Evolutionary conservation across 78 protist genomes (phyloP).

Genomic region (Pelomyxa schiedti): DNA sequence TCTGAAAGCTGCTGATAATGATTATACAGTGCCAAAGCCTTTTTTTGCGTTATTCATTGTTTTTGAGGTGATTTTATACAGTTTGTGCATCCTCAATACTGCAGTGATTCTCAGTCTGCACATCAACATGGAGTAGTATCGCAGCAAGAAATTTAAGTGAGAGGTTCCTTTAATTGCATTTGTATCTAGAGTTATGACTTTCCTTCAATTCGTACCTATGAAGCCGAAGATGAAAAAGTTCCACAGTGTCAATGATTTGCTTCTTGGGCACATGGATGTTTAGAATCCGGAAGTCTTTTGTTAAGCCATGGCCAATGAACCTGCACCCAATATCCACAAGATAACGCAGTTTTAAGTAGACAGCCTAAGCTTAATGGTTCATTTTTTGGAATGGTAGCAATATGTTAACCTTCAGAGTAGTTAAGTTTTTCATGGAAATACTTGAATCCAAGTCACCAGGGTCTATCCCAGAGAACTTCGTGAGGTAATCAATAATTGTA

Average conservation of each 20-base stretch:
- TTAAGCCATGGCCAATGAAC: conserved; percentile 81
- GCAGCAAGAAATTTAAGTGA: too few relatives aligned
- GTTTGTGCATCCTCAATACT: too few relatives aligned
- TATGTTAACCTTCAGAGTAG: conserved; percentile 57
- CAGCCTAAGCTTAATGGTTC: conserved; percentile 3
- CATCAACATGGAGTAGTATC: too few relatives aligned
- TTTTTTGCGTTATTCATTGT: too few relatives aligned
- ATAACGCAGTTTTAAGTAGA: conserved; percentile 56
- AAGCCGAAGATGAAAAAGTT: too few relatives aligned
- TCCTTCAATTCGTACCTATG: too few relatives aligned
- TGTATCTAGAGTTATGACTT: too few relatives aligned
- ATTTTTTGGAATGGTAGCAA: neutral
- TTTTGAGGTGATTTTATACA: too few relatives aligned
- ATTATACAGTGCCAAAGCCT: too few relatives aligned
- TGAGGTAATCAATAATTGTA: conserved; percentile 70
- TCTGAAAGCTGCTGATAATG: too few relatives aligned
- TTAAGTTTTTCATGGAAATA: conserved; percentile 28
- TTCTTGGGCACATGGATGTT: conserved; percentile 58
- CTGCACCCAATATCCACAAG: conserved; percentile 56
- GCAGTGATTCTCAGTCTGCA: too few relatives aligned
- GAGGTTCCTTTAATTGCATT: too few relatives aligned
- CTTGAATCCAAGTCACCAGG: conserved; percentile 76
- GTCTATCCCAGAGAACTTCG: conserved; percentile 72
- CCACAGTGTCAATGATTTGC: conserved; percentile 80
- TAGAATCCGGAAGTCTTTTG: conserved; percentile 70